Conservation (phyloP, 2,329 filamentous ascomycete genomes). For the Colletotrichum higginsianum region DNA sequence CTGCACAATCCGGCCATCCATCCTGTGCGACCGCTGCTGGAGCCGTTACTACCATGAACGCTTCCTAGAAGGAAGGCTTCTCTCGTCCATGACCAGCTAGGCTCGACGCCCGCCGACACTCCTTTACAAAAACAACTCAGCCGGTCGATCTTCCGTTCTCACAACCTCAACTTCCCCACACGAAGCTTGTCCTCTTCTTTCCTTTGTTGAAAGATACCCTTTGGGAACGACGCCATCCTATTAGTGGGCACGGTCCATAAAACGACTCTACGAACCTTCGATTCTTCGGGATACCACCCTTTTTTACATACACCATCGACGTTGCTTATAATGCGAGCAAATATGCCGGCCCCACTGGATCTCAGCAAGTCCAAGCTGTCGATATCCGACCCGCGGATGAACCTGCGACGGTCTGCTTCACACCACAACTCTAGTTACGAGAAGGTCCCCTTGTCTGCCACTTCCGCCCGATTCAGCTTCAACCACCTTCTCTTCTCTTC, state of each 20-base stretch:
- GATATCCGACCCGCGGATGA: slow-evolving; percentile 69
- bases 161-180: slow-evolving; percentile 13
- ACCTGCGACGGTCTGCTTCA: slow-evolving; percentile 71
- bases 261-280: slow-evolving; percentile 39
- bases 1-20: slow-evolving; percentile 20
- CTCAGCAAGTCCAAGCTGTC: slow-evolving; percentile 64
- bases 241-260: slow-evolving; percentile 22
- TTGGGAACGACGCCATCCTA: slow-evolving; percentile 22
- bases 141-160: slow-evolving; percentile 35
- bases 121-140: slow-evolving; percentile 26
- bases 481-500: slow-evolving; percentile 77
- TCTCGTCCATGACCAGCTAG: slow-evolving; percentile 32
- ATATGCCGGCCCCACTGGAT: slow-evolving; percentile 65
- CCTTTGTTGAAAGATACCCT: slow-evolving; percentile 37
- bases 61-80: slow-evolving; percentile 39
- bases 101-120: slow-evolving; percentile 41
- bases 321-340: slow-evolving; percentile 40
- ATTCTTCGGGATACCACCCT: slow-evolving; percentile 30
- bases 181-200: slow-evolving; percentile 14
- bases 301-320: slow-evolving; percentile 7
- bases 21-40: slow-evolving; percentile 35
- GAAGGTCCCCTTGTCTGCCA: slow-evolving; percentile 69
- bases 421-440: slow-evolving; percentile 64
- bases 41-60: slow-evolving; percentile 39
- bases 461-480: slow-evolving; percentile 75